These are phyloP conservation scores for Chaetomium globosum DNA, from an alignment of 2,329 filamentous ascomycete species.

Conservation along the genomic window DNA sequence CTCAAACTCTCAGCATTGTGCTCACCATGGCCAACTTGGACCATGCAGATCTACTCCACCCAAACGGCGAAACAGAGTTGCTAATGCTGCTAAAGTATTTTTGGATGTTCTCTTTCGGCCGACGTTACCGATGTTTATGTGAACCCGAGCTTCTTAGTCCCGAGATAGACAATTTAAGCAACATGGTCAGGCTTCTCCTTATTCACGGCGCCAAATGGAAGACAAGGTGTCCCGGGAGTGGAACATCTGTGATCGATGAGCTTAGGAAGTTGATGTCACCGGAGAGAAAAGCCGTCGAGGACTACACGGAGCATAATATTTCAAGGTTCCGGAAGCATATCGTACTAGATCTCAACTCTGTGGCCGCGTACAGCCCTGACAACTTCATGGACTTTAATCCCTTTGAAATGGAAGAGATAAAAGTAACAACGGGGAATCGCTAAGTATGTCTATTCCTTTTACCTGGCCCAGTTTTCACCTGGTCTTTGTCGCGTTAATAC, in stretches of 20 bases:
- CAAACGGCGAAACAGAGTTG: neutral
- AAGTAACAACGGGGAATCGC: neutral
- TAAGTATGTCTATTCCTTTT: neutral
- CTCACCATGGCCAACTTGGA: slow-evolving; percentile 6
- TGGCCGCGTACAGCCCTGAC: neutral
- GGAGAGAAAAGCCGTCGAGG: neutral
- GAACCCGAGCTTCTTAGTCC: neutral
- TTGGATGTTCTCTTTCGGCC: no score
- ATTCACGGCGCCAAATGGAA: slow-evolving; percentile 8
- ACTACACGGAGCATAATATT: slow-evolving; percentile 5
- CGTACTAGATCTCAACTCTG: neutral
- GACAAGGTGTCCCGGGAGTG: neutral
- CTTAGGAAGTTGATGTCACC: neutral
- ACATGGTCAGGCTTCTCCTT: slow-evolving; percentile 10
- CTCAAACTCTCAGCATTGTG: neutral
- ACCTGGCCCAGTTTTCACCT: neutral
- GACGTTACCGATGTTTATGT: slow-evolving; percentile 1
- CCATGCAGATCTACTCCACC: neutral
- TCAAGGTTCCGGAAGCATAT: slow-evolving; percentile 7
- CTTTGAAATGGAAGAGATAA: slow-evolving; percentile 7
- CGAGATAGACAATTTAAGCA: neutral
- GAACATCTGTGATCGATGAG: neutral
- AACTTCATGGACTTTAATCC: slow-evolving; percentile 14
- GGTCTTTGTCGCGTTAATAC: no score
- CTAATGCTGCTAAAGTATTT: neutral